Conservation (phyloP, 352 stramenopile species). For the Pythium catenulatum region DNA sequence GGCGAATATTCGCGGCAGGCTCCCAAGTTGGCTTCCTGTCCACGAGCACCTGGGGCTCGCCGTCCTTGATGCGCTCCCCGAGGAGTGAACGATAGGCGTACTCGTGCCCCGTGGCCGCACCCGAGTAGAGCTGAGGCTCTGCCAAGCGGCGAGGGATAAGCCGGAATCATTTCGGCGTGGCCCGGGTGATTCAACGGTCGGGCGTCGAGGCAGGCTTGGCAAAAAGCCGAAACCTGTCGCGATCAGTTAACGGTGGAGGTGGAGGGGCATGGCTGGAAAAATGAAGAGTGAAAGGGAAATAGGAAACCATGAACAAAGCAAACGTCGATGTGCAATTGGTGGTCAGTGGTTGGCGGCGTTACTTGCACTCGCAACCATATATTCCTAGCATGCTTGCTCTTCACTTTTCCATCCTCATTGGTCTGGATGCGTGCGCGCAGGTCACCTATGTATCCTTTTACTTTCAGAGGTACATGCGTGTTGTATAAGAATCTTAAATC, state of each 20-base stretch:
- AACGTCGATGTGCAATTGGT: too few species aligned
- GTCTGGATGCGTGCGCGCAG: too few species aligned
- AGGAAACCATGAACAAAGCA: too few species aligned
- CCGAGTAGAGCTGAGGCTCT: background rate
- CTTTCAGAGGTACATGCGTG: too few species aligned
- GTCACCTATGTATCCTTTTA: too few species aligned
- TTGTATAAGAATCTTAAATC: too few species aligned
- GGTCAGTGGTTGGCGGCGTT: too few species aligned
- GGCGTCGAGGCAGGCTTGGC: background rate
- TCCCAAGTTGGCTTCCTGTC: constrained; percentile 21
- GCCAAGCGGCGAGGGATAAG: background rate
- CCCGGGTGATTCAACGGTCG: background rate
- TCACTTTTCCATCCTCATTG: too few species aligned
- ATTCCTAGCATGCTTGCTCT: too few species aligned
- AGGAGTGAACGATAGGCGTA: background rate
- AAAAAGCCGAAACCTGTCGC: background rate
- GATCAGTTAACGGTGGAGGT: background rate
- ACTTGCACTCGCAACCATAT: too few species aligned
- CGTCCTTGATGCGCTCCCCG: background rate
- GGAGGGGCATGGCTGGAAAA: too few species aligned
- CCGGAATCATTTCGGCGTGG: background rate
- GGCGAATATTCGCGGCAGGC: background rate
- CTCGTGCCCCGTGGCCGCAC: background rate
- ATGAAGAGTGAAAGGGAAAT: too few species aligned
- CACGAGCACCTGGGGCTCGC: constrained; percentile 8